Evolutionary conservation across 768 basidiomycete species (phyloP).

Genomic region (Panaeolus cyanescens): DNA sequence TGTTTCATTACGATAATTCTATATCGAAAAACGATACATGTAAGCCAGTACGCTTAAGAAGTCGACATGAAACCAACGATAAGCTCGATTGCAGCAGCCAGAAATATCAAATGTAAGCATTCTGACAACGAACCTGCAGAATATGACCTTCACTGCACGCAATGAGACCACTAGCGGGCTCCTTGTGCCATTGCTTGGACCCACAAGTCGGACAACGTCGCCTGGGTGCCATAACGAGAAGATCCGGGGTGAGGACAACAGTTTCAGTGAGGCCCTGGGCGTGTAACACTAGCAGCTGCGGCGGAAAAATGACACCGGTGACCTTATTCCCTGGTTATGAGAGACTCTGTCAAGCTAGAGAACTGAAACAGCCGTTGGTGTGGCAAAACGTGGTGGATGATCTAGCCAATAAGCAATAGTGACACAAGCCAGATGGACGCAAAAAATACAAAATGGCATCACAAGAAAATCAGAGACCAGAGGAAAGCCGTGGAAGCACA

Average conservation of each 20-base stretch:
- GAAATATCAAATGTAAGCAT: constrained; percentile 2
- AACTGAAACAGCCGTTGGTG: too few species aligned
- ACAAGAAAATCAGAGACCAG: not conserved
- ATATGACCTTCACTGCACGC: constrained; percentile 93
- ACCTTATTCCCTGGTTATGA: not conserved
- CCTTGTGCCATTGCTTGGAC: constrained; percentile 87
- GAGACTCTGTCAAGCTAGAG: not conserved
- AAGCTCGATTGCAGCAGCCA: not conserved
- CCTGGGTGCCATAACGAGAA: constrained; percentile 55
- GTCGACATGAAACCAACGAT: not conserved
- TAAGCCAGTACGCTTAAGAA: not conserved
- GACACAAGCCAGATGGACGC: too few species aligned
- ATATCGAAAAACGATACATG: not conserved
- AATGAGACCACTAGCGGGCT: constrained; percentile 76
- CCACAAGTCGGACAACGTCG: constrained; percentile 77
- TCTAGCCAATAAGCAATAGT: too few species aligned
- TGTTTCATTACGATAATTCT: constrained; percentile 86
- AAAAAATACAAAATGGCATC: too few species aligned
- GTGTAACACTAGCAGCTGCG: too few species aligned
- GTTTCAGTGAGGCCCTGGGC: not conserved
- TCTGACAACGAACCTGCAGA: constrained; percentile 60
- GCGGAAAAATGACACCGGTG: too few species aligned
- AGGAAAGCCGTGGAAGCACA: not conserved
- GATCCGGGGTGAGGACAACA: not conserved
- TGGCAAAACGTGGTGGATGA: too few species aligned